Percentiles rank a stretch among this genome's conserved stretches.
phyloP scores from a whole-genome alignment of 2,329 filamentous ascomycete genomes.

The Aspergillus fumigatus region DNA sequence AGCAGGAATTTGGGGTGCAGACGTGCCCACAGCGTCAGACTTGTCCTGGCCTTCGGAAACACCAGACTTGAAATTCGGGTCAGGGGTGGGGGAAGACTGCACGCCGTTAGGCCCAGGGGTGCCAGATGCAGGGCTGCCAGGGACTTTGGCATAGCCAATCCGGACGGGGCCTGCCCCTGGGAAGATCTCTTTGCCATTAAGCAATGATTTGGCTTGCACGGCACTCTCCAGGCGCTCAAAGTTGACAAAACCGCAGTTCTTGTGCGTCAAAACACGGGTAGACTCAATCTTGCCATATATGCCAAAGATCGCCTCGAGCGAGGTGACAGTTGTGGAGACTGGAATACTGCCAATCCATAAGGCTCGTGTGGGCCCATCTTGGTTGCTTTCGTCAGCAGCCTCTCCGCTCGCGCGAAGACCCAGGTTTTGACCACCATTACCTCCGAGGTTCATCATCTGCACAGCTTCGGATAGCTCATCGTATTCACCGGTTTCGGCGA shows the following conservation, averaged over 20 bases:
- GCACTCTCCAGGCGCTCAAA: constrained; percentile 90
- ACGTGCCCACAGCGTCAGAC: constrained; percentile 29
- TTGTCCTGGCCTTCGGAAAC: constrained; percentile 27
- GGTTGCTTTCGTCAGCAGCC: constrained; percentile 68
- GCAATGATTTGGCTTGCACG: constrained; percentile 75
- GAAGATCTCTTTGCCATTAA: constrained; percentile 98
- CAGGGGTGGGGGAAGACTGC: constrained; percentile 88
- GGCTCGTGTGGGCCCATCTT: constrained; percentile 87
- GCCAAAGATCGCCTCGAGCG: constrained; percentile 90
- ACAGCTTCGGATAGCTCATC: constrained; percentile 78
- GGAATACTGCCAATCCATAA: constrained; percentile 98
- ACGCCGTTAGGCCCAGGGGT: constrained; percentile 83
- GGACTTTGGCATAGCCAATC: constrained; percentile 96
- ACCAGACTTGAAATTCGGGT: constrained; percentile 58
- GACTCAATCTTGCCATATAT: constrained; percentile 88
- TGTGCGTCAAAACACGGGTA: constrained; percentile 90
- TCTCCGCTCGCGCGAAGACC: constrained; percentile 62
- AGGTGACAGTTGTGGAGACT: constrained; percentile 92
- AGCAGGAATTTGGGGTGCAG: constrained; percentile 58
- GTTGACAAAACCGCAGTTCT: constrained; percentile 98
- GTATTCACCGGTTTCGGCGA: constrained; percentile 72
- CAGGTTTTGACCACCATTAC: constrained; percentile 45
- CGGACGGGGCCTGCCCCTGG: constrained; percentile 89
- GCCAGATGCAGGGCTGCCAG: constrained; percentile 69
- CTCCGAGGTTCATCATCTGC: constrained; percentile 66